Evolutionary conservation across 345 rosid genomes (phyloP), one percentile per base, ranked within the genome.

Genomic region (Citrus inodora): DNA sequence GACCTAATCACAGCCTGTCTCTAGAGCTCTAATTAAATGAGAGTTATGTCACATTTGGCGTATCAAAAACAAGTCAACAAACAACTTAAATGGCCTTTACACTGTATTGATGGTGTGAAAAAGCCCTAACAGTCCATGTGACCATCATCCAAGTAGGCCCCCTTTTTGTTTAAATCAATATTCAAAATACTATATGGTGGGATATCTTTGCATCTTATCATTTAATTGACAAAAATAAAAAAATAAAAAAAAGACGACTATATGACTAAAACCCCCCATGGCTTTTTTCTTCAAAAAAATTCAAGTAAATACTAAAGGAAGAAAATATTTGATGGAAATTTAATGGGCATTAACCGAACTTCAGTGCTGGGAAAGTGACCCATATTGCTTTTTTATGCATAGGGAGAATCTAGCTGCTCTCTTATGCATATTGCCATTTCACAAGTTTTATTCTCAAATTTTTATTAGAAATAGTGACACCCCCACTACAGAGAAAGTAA

Each of bases 71-170:
- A 64, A 65, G 72, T 83, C 83, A 77, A 70, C 74, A 55, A 70
- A 74, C 76, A 56, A 42, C 19, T 17, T 53, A 25, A 17, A 35
- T 48, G 27, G 46, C 74, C 76, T 63, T 60, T 65, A 35, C 19
- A 48, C 17, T 64, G 30, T 19, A 32, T 28, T 63, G 73, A 19
- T 76, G 84, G 46, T 61, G 78, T 53, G 62, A 46, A 80, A 80
- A 82, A 80, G 76, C 80, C 75, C 73, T 76, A 73, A 70, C 86
- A 86, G 3, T 81, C 88, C 88, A 87, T 85, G 90, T 87, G 87
- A 55, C n/a, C 24, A 53, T 74, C 70, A 73, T 73, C 80, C 51
- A 7, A 40, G 78, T 73, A 77, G 81, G 87, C 51, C 81, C 87
- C 64, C 51, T 67, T 72, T 9, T 59, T 32, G 24, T 13, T 64